These are phyloP conservation scores for Fusarium siculi DNA, from an alignment of 2,329 filamentous ascomycete species.

Conservation along the genomic window DNA sequence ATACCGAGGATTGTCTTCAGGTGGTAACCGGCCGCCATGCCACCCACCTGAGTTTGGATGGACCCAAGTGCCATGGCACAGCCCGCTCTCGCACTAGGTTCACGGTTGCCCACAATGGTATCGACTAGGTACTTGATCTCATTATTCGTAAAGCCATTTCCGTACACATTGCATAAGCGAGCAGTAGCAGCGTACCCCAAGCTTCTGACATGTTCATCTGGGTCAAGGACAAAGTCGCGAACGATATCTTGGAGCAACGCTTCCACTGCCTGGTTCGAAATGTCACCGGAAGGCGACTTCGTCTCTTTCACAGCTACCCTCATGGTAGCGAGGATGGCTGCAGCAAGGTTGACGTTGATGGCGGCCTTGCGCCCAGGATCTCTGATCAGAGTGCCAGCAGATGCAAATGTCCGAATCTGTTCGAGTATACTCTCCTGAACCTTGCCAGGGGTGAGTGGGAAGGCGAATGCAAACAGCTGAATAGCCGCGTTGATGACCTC, in stretches of 20 bases:
- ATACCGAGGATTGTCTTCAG: constrained; percentile 98
- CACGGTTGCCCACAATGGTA: constrained; percentile 91
- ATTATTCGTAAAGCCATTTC: constrained; percentile 86
- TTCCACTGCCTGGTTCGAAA: constrained; percentile 81
- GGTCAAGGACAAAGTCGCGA: constrained; percentile 79
- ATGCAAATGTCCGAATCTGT: constrained; percentile 90
- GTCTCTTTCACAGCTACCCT: constrained; percentile 88
- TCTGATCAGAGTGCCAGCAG: constrained; percentile 80
- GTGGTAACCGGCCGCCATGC: constrained; percentile 96
- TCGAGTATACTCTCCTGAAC: constrained; percentile 97
- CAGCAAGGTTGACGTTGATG: constrained; percentile 88
- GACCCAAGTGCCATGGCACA: constrained; percentile 93
- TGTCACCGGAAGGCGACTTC: constrained; percentile 74
- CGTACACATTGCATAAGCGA: constrained; percentile 83
- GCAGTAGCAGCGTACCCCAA: constrained; percentile 88
- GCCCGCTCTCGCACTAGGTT: constrained; percentile 91
- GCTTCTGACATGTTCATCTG: constrained; percentile 86
- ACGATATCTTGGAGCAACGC: constrained; percentile 83
- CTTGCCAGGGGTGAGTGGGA: constrained; percentile 88
- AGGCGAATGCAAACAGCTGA: constrained; percentile 88
- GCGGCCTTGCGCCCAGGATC: constrained; percentile 91
- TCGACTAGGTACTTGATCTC: constrained; percentile 94
- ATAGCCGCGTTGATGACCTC: constrained; percentile 96
- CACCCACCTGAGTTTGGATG: constrained; percentile 94
- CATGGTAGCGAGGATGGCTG: constrained; percentile 81